phyloP scores from a whole-genome alignment of 768 basidiomycete species.

The Amyloporia xantha region DNA sequence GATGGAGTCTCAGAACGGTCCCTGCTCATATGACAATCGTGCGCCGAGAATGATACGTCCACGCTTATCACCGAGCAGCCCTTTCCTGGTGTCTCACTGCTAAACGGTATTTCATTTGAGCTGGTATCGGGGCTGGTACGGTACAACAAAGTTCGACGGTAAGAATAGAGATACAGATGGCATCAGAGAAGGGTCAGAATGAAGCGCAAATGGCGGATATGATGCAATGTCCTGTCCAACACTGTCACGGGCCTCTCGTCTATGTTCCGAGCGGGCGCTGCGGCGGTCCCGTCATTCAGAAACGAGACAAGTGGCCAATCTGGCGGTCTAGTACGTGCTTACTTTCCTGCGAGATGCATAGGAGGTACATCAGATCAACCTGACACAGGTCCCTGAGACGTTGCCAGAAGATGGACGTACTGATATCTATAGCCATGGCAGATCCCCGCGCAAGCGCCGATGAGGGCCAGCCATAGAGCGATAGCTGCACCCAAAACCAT shows the following conservation, averaged over 20 bases:
- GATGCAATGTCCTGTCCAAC: neutral
- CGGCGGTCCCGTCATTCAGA: neutral
- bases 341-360: neutral
- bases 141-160: neutral
- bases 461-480: slow-evolving; percentile 39
- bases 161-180: neutral
- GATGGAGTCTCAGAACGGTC: neutral
- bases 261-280: neutral
- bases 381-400: neutral
- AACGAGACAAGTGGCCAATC: neutral
- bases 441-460: slow-evolving; percentile 28
- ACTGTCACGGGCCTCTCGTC: neutral
- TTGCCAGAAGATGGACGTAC: slow-evolving; percentile 9
- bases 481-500: slow-evolving; percentile 46
- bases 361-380: neutral
- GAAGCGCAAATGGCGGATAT: neutral
- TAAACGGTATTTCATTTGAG: neutral
- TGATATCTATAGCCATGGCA: slow-evolving; percentile 21
- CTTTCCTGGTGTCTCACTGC: no score
- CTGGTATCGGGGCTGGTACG: neutral
- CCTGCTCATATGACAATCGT: neutral
- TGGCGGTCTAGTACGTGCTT: neutral
- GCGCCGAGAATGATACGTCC: slow-evolving; percentile 2
- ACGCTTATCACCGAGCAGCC: neutral
- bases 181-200: neutral